Conservation (phyloP, 805 yeast genomes). For the Candida rishiriensis region DNA sequence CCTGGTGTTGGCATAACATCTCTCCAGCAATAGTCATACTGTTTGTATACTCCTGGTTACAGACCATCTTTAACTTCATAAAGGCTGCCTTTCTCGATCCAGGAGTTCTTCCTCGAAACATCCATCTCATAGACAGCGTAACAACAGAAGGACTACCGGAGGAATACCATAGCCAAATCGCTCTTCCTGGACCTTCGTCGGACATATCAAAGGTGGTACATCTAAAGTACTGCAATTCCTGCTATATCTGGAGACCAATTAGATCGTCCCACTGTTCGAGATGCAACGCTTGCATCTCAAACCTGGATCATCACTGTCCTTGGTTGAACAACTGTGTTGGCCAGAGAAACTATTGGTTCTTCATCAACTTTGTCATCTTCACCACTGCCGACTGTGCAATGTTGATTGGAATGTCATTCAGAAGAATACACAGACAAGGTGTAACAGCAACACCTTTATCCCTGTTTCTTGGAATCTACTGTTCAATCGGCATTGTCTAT, state of each 20-base stretch:
- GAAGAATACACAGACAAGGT: slow-evolving; percentile 18
- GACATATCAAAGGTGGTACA: slow-evolving; percentile 31
- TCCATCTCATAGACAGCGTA: slow-evolving; percentile 48
- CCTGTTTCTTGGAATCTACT: slow-evolving; percentile 50
- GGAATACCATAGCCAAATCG: slow-evolving; percentile 50
- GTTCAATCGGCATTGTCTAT: slow-evolving; percentile 43
- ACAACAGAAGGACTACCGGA: slow-evolving; percentile 39
- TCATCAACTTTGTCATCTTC: slow-evolving; percentile 45
- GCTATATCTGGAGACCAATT: slow-evolving; percentile 74
- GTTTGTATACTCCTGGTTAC: slow-evolving; percentile 54
- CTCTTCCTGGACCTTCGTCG: slow-evolving; percentile 40
- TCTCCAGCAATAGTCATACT: slow-evolving; percentile 54
- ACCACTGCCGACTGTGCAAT: slow-evolving; percentile 28
- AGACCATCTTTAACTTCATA: slow-evolving; percentile 44
- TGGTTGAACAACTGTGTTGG: slow-evolving; percentile 79
- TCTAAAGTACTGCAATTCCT: slow-evolving; percentile 49
- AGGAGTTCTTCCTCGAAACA: slow-evolving; percentile 63
- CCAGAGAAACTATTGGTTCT: slow-evolving; percentile 61
- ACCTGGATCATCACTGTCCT: slow-evolving; percentile 60
- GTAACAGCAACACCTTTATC: slow-evolving; percentile 33
- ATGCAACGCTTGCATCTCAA: slow-evolving; percentile 60
- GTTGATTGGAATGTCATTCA: slow-evolving; percentile 29
- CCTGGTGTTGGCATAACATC: slow-evolving; percentile 53
- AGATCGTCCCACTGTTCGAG: slow-evolving; percentile 69
- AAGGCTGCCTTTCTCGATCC: slow-evolving; percentile 62